phyloP scores from a whole-genome alignment of 352 stramenopile species.

The Pythium periplocum region DNA sequence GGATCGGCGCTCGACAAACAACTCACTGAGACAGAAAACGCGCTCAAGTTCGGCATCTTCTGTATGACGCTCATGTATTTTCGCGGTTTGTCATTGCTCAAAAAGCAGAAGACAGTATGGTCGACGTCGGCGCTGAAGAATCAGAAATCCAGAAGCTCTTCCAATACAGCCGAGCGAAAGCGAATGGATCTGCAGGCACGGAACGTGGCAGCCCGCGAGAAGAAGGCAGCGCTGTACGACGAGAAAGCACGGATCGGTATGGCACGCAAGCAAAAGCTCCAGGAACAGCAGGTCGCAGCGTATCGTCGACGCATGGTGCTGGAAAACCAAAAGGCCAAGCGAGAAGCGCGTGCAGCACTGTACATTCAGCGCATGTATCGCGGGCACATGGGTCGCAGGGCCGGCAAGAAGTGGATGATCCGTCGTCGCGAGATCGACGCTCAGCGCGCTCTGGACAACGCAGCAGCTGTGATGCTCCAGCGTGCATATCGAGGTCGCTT shows the following conservation, averaged over 20 bases:
- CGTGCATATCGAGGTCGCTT: conserved; percentile 83
- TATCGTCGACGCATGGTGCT: conserved; percentile 59
- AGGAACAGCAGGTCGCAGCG: conserved; percentile 52
- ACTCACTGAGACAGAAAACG: conserved; percentile 86
- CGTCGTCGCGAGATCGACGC: conserved; percentile 83
- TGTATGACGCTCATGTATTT: conserved; percentile 97
- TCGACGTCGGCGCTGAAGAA: conserved; percentile 35
- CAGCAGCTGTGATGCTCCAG: conserved; percentile 81
- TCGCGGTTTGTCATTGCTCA: conserved; percentile 82
- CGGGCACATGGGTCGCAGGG: conserved; percentile 75
- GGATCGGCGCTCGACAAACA: conserved; percentile 57
- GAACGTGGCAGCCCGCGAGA: conserved; percentile 33
- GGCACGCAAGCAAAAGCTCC: conserved; percentile 57
- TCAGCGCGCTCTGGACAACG: conserved; percentile 64
- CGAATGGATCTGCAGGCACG: conserved; percentile 47
- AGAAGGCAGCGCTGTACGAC: conserved; percentile 37
- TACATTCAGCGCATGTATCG: conserved; percentile 76
- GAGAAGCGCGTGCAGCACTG: conserved; percentile 36
- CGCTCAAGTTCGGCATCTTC: conserved; percentile 95
- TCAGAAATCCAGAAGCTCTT: conserved; percentile 5
- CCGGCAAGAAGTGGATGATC: conserved; percentile 78
- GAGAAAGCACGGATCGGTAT: conserved; percentile 55
- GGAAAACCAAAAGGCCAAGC: conserved; percentile 60
- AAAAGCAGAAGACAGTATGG: conserved; percentile 81
- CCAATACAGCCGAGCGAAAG: conserved; percentile 32